Conservation (phyloP, 495 filamentous ascomycete species). For the Penicillium chermesinum region DNA sequence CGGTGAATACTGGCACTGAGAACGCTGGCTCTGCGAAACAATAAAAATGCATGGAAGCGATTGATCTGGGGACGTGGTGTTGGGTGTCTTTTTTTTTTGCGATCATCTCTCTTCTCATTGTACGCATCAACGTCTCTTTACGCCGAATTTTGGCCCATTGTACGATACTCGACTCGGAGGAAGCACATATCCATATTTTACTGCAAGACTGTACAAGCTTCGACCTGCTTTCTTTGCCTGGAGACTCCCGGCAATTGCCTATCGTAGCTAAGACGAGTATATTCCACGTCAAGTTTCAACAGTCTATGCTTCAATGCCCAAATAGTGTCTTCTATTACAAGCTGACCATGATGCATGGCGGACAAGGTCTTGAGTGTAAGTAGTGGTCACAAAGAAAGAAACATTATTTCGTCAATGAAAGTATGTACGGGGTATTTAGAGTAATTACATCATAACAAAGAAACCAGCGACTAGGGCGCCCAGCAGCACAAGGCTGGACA, state of each 20-base stretch:
- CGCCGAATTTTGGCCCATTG: slow-evolving; percentile 4
- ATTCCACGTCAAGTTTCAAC: too few relatives aligned
- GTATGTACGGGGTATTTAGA: neutral
- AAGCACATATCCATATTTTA: slow-evolving; percentile 8
- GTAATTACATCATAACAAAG: neutral
- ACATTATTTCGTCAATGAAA: neutral
- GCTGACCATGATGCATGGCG: too few relatives aligned
- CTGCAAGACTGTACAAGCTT: neutral
- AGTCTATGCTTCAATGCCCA: too few relatives aligned
- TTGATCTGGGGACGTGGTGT: neutral
- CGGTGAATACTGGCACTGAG: slow-evolving; percentile 7
- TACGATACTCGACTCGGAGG: slow-evolving; percentile 16
- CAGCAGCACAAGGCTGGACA: neutral
- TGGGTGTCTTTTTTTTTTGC: slow-evolving; percentile 4
- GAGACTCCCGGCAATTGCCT: too few relatives aligned
- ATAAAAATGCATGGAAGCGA: slow-evolving; percentile 4
- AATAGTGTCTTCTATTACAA: too few relatives aligned
- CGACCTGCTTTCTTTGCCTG: too few relatives aligned
- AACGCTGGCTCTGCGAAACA: slow-evolving; percentile 11
- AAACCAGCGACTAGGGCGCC: neutral
- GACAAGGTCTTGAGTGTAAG: too few relatives aligned
- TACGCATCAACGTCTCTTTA: slow-evolving; percentile 1
- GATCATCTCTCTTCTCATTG: slow-evolving; percentile 17
- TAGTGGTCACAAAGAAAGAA: too few relatives aligned
- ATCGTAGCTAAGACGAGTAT: too few relatives aligned